Percentiles rank a stretch among this genome's conserved stretches.
Evolutionary conservation across 345 rosid species (phyloP).

Genomic region (Linum lewisii): DNA sequence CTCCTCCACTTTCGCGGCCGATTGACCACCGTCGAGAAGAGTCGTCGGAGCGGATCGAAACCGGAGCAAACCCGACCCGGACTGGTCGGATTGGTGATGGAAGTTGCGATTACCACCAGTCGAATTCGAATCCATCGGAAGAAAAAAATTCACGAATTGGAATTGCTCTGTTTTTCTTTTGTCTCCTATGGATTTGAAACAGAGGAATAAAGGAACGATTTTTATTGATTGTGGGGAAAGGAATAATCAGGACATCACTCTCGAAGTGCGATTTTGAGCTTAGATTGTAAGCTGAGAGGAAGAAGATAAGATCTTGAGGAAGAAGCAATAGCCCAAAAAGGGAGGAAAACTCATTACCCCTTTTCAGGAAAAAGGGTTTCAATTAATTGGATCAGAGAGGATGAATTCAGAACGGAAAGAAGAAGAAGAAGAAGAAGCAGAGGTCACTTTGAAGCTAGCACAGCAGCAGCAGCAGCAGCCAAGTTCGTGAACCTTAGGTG

Average conservation of each 20-base stretch:
- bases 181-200: slow-evolving; percentile 16
- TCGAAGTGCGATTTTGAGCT: slow-evolving; percentile 36
- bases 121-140: slow-evolving; percentile 64
- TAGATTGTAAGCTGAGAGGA: slow-evolving; percentile 45
- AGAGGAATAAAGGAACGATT: slow-evolving; percentile 19
- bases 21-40: slow-evolving; percentile 30
- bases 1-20: slow-evolving; percentile 18
- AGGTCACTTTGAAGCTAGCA: too few species aligned
- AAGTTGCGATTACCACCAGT: slow-evolving; percentile 25
- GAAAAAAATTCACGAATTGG: not conserved
- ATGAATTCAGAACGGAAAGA: too few species aligned
- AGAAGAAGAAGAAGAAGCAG: too few species aligned
- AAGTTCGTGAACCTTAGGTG: too few species aligned
- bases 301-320: slow-evolving; percentile 65
- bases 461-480: too few species aligned
- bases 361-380: too few species aligned
- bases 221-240: slow-evolving; percentile 21
- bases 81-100: slow-evolving; percentile 31
- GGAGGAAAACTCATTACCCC: too few species aligned
- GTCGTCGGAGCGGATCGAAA: slow-evolving; percentile 82
- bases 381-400: too few species aligned
- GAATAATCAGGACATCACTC: slow-evolving; percentile 33
- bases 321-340: slow-evolving; percentile 31
- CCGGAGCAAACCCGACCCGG: slow-evolving; percentile 61
- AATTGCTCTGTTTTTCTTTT: slow-evolving; percentile 5